Conservation (phyloP, 331 rosid species). For the Dryas integrifolia region DNA sequence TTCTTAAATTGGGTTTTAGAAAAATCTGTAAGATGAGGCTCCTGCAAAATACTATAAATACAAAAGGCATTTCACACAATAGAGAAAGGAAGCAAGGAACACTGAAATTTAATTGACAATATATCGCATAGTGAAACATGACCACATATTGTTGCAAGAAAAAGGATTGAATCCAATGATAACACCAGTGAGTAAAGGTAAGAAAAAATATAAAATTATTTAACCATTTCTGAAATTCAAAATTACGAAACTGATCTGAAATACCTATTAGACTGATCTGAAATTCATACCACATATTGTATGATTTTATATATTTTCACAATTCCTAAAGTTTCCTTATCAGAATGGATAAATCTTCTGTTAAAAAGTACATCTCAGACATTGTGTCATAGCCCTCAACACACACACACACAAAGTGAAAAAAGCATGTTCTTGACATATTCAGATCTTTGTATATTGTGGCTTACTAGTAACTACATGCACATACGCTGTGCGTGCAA, state of each 20-base stretch:
- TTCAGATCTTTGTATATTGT: too few relatives aligned
- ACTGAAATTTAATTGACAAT: neutral
- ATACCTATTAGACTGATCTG: too few relatives aligned
- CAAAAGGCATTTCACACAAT: neutral
- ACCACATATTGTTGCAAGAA: neutral
- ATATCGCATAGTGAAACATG: neutral
- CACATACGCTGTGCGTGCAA: neutral
- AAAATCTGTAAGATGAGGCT: neutral
- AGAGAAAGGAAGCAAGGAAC: conserved; percentile 3
- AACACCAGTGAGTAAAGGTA: neutral
- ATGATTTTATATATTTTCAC: neutral
- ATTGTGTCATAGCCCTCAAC: too few relatives aligned
- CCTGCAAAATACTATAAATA: neutral
- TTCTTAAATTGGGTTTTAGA: neutral
- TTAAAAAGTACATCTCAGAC: too few relatives aligned
- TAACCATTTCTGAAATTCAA: neutral
- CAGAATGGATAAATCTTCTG: too few relatives aligned
- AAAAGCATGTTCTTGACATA: too few relatives aligned
- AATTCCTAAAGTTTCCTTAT: too few relatives aligned
- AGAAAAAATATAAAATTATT: neutral
- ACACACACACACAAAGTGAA: too few relatives aligned
- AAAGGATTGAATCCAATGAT: neutral
- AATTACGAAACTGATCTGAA: neutral
- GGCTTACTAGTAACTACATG: neutral
- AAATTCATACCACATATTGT: neutral